Percentiles rank a stretch among this genome's conserved stretches.
Evolutionary conservation across 192 early-diverging fungal genomes (phyloP).

Genomic region (Powellomyces hirtus): DNA sequence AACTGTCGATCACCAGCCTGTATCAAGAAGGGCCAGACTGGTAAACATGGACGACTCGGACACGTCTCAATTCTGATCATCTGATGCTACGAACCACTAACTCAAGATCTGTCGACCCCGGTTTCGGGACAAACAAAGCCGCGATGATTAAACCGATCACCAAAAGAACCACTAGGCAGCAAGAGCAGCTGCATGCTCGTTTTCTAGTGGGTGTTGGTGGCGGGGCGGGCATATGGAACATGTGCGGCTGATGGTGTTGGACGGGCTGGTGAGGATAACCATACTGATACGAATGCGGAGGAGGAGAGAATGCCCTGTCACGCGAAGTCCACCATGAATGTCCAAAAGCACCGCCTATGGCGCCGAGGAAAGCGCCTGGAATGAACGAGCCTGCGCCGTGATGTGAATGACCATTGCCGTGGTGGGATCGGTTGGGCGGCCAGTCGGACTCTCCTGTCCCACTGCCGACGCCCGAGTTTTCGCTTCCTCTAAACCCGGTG

Average conservation of each 20-base stretch:
- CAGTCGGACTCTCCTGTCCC: neutral
- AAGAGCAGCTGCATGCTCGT: slow-evolving; percentile 12
- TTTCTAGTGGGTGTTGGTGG: slow-evolving; percentile 10
- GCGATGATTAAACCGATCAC: slow-evolving; percentile 9
- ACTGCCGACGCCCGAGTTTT: neutral
- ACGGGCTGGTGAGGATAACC: neutral
- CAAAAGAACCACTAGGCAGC: slow-evolving; percentile 18
- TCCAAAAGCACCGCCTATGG: slow-evolving; percentile 23
- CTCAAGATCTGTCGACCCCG: neutral
- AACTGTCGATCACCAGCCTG: slow-evolving; percentile 26
- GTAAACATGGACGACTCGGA: neutral
- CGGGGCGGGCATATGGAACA: neutral
- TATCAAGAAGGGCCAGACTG: neutral
- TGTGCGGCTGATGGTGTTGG: slow-evolving; percentile 2
- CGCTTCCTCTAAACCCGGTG: neutral
- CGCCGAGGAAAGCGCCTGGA: slow-evolving; percentile 15
- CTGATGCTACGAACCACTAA: slow-evolving; percentile 18
- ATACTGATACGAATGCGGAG: neutral
- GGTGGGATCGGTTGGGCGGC: neutral
- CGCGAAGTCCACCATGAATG: neutral
- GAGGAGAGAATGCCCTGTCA: neutral
- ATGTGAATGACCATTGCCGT: neutral
- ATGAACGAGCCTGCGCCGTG: neutral
- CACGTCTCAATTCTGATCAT: too few species aligned
- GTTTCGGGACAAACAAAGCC: slow-evolving; percentile 15